Evolutionary conservation across 768 basidiomycete genomes (phyloP).

Genomic region (Amanita polypyramis): DNA sequence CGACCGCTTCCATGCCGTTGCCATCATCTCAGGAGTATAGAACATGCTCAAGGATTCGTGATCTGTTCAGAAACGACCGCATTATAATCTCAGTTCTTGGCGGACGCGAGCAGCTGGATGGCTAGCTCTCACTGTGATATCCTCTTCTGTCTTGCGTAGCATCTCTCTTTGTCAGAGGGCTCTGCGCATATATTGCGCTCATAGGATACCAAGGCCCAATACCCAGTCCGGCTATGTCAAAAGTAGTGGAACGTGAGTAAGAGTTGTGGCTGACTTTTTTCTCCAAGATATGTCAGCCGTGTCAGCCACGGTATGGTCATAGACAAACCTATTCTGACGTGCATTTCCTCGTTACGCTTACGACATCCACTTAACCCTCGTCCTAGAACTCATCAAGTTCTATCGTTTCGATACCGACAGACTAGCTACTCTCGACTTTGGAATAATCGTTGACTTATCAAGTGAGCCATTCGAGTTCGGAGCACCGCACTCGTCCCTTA

Average conservation of each 20-base stretch:
- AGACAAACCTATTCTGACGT: not conserved
- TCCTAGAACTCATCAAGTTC: not conserved
- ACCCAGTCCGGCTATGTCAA: conserved; percentile 2
- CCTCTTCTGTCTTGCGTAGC: not conserved
- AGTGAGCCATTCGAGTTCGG: not conserved
- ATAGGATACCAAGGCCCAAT: not conserved
- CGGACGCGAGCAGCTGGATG: not conserved
- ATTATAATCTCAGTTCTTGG: conserved; percentile 1
- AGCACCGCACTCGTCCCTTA: not conserved
- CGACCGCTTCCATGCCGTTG: not conserved
- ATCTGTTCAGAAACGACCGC: not conserved
- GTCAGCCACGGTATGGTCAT: conserved; percentile 2
- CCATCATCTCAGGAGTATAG: conserved; percentile 1
- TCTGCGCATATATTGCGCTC: not conserved
- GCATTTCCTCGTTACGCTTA: not conserved
- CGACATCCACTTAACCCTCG: not conserved
- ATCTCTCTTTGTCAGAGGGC: not conserved
- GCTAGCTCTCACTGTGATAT: not conserved
- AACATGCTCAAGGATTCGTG: not conserved
- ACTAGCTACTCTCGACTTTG: not conserved
- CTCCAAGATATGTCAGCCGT: conserved; percentile 3
- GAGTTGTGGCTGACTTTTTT: conserved; percentile 3
- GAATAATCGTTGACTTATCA: not conserved
- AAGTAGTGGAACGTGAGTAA: not conserved
- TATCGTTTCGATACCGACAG: not conserved